Evolutionary conservation across 306 rosid genomes (phyloP).

Genomic region (Biancaea sappan): DNA sequence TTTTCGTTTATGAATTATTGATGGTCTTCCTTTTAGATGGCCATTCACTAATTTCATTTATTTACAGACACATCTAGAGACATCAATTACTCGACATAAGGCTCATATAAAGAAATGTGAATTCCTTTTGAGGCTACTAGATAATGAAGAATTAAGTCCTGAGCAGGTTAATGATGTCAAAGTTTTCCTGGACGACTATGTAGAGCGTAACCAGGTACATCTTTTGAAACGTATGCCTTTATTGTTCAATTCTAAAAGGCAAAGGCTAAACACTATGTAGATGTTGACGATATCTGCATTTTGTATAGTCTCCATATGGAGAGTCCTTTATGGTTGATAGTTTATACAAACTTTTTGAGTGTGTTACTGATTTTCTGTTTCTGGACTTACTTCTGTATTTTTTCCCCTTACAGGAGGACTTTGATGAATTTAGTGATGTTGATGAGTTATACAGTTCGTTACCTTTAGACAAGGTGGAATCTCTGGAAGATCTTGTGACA

Average conservation of each 20-base stretch:
- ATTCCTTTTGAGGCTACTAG: constrained; percentile 84
- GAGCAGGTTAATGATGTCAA: constrained; percentile 96
- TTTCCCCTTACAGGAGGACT: constrained; percentile 68
- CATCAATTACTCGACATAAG: constrained; percentile 93
- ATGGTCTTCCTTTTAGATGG: constrained; percentile 29
- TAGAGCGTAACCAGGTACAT: constrained; percentile 93
- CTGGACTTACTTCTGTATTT: not conserved
- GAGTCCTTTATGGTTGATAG: constrained; percentile 14
- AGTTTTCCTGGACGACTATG: constrained; percentile 95
- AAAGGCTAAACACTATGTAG: constrained; percentile 6
- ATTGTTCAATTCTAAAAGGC: not conserved
- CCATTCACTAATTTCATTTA: constrained; percentile 32
- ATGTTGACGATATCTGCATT: constrained; percentile 23
- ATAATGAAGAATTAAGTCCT: constrained; percentile 93
- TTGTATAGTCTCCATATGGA: constrained; percentile 1
- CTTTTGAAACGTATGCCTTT: constrained; percentile 6
- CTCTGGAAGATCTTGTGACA: constrained; percentile 86
- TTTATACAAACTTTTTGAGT: not conserved
- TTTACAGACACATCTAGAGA: constrained; percentile 78
- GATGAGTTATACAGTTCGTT: constrained; percentile 87
- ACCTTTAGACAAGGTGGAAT: constrained; percentile 91
- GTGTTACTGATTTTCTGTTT: constrained; percentile 13
- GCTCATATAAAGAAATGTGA: constrained; percentile 98
- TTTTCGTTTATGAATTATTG: no score
- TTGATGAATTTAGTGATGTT: constrained; percentile 85